These are phyloP conservation scores for Xenoacremonium recifei DNA, from an alignment of 2,329 filamentous ascomycete genomes.

Conservation along the genomic window DNA sequence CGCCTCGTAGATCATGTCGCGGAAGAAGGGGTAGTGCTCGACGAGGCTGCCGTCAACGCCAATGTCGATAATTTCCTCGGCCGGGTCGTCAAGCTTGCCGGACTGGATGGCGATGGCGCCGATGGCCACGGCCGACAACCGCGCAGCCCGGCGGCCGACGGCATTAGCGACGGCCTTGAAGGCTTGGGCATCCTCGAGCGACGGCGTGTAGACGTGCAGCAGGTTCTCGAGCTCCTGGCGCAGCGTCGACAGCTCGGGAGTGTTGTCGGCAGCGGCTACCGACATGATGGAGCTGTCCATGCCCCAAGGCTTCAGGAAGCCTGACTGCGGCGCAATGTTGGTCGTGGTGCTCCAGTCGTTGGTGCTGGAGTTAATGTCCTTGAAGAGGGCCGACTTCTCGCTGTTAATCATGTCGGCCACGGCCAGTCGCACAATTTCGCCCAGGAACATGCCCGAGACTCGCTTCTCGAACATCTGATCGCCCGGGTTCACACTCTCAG, in stretches of 20 bases:
- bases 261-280: conserved; percentile 78
- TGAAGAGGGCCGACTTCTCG: conserved; percentile 68
- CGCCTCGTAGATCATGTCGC: conserved; percentile 82
- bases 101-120: conserved; percentile 81
- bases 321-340: conserved; percentile 61
- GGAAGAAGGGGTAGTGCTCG: conserved; percentile 93
- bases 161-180: conserved; percentile 82
- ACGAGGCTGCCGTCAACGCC: conserved; percentile 94
- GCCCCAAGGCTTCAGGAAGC: conserved; percentile 79
- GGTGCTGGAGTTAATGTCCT: conserved; percentile 67
- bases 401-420: conserved; percentile 72
- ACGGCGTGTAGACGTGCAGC: conserved; percentile 73
- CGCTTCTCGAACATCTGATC: conserved; percentile 99
- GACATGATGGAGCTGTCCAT: conserved; percentile 90
- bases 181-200: conserved; percentile 80
- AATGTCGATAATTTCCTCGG: conserved; percentile 77
- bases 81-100: conserved; percentile 62
- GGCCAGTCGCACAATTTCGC: conserved; percentile 83
- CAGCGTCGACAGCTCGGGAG: conserved; percentile 67
- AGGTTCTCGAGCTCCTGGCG: conserved; percentile 76
- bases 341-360: conserved; percentile 72
- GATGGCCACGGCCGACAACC: conserved; percentile 84
- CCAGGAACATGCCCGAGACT: conserved; percentile 96
- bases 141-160: conserved; percentile 83
- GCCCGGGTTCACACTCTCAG: conserved; percentile 82